Percentiles rank a stretch among this genome's conserved stretches.
phyloP scores from a whole-genome alignment of 2,329 filamentous ascomycete species.

The Alternaria ventricosa region DNA sequence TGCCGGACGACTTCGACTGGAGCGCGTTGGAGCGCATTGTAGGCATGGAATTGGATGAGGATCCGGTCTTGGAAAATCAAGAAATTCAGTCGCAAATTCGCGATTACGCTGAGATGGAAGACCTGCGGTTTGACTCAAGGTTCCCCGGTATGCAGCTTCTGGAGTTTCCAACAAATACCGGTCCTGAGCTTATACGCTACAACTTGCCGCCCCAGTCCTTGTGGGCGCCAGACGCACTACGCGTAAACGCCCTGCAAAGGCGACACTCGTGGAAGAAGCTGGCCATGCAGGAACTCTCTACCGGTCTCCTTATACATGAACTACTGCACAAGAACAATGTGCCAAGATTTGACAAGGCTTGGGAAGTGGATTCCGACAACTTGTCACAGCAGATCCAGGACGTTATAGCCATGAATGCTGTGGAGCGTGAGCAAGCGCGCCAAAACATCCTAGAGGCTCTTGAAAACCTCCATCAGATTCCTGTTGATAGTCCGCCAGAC shows the following conservation, averaged over 20 bases:
- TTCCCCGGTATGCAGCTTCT: conserved; percentile 31
- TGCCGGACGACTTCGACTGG: conserved; percentile 33
- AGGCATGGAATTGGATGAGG: conserved; percentile 37
- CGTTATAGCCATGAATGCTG: conserved; percentile 9
- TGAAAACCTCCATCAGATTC: conserved; percentile 15
- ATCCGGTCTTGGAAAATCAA: conserved; percentile 21
- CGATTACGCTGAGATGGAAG: conserved; percentile 21
- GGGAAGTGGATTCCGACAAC: not conserved
- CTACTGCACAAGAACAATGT: conserved; percentile 35
- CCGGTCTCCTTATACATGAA: conserved; percentile 49
- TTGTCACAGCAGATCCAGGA: conserved; percentile 32
- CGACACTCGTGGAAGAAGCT: conserved; percentile 53
- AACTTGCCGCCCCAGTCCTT: conserved; percentile 55
- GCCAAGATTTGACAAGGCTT: conserved; percentile 3
- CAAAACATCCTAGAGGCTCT: conserved; percentile 25
- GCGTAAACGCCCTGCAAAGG: conserved; percentile 36
- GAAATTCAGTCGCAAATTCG: conserved; percentile 20
- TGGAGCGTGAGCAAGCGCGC: conserved; percentile 8
- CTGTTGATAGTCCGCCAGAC: conserved; percentile 18
- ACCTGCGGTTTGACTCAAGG: conserved; percentile 39
- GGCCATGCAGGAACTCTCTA: conserved; percentile 49
- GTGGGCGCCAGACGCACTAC: conserved; percentile 48
- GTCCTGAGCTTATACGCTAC: conserved; percentile 33
- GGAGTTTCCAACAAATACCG: conserved; percentile 52
- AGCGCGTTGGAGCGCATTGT: conserved; percentile 17